These are phyloP conservation scores for Meyerozyma athensensis DNA, from an alignment of 1,139 yeast species.

Conservation along the genomic window DNA sequence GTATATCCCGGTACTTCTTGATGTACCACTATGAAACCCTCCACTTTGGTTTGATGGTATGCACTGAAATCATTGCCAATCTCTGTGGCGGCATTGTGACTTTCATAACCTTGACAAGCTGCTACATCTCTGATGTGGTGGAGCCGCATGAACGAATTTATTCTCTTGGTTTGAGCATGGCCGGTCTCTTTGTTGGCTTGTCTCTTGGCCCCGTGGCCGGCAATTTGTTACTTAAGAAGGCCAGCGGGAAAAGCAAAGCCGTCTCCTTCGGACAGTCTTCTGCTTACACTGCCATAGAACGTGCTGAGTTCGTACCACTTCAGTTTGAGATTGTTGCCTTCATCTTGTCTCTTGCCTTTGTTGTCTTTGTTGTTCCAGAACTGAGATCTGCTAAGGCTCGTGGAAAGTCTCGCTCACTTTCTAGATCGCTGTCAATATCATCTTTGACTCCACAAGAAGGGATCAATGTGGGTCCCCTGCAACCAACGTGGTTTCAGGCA, in stretches of 20 bases:
- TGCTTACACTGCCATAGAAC: constrained; percentile 7
- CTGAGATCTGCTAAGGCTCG: constrained; percentile 48
- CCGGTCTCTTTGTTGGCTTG: constrained; percentile 55
- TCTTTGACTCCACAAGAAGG: background rate
- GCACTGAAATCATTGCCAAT: constrained; percentile 38
- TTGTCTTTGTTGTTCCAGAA: constrained; percentile 48
- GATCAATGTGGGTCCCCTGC: background rate
- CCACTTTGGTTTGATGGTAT: constrained; percentile 28
- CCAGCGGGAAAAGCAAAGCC: background rate
- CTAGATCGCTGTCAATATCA: constrained; percentile 12
- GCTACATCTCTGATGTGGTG: constrained; percentile 64
- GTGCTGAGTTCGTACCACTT: constrained; percentile 26
- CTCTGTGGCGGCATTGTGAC: constrained; percentile 54
- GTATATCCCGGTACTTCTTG: constrained; percentile 22
- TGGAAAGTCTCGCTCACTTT: constrained; percentile 41
- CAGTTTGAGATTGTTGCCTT: constrained; percentile 24
- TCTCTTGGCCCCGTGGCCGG: constrained; percentile 64
- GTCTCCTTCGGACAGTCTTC: background rate
- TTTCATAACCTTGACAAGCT: constrained; percentile 47
- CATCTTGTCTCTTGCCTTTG: constrained; percentile 24
- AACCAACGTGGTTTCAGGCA: background rate
- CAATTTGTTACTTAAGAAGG: constrained; percentile 23
- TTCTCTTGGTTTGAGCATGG: constrained; percentile 52
- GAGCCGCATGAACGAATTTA: constrained; percentile 51
- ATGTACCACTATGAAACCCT: constrained; percentile 28